These are phyloP conservation scores for Cladosporium phlei DNA, from an alignment of 2,329 filamentous ascomycete species.

Conservation along the genomic window DNA sequence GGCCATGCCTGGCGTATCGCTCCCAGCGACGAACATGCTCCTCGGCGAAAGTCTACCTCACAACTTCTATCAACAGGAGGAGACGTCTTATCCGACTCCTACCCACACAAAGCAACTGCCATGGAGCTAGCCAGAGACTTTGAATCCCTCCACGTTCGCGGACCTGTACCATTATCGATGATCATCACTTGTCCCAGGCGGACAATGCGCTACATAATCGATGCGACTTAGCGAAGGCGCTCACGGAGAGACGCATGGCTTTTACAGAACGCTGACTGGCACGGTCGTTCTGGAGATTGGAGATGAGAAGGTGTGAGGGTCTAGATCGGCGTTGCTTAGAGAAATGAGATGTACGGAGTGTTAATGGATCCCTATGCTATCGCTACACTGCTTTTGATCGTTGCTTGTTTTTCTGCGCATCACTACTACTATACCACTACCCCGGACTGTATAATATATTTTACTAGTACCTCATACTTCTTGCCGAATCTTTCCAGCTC, in stretches of 20 bases:
- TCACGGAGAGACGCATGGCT: slow-evolving; percentile 1
- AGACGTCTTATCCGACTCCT: slow-evolving; percentile 12
- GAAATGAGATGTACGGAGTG: background rate
- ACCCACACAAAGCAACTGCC: slow-evolving; percentile 11
- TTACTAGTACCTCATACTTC: background rate
- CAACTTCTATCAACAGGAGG: slow-evolving; percentile 13
- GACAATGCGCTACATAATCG: slow-evolving; percentile 32
- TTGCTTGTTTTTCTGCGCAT: background rate
- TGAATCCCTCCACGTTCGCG: background rate
- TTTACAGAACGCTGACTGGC: background rate
- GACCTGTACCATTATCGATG: slow-evolving; percentile 10
- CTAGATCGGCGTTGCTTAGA: background rate
- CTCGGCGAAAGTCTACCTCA: slow-evolving; percentile 6
- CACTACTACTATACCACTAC: too few relatives aligned
- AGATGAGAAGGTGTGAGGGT: background rate
- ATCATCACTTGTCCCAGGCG: slow-evolving; percentile 24
- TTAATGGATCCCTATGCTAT: background rate
- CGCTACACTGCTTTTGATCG: background rate
- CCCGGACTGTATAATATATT: slow-evolving; percentile 6
- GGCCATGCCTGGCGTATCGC: background rate
- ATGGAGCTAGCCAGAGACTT: background rate
- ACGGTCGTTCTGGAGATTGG: background rate
- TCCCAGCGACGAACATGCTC: slow-evolving; percentile 4
- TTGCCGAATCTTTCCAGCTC: background rate
- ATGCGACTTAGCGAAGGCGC: slow-evolving; percentile 8